Base-by-base conservation (phyloP, 1,284 basidiomycete genomes). In the Fereydounia khargensis region DNA sequence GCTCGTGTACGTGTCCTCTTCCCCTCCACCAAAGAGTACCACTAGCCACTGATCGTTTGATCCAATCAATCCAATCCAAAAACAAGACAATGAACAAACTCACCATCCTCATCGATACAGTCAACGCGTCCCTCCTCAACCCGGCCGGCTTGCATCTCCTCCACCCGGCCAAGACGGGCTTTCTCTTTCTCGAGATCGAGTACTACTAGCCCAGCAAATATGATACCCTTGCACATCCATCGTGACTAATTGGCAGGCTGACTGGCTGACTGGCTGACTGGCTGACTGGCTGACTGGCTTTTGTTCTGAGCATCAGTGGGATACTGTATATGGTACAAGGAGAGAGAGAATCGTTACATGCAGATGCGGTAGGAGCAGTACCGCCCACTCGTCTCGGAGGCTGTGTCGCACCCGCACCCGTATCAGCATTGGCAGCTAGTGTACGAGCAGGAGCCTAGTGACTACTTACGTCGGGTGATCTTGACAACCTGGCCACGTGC, bases 401-500 rank as follows among this genome's bases (percentile, higher is more conserved):
- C 88, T 72, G 35, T 16, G 25, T 11, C 13, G 18, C 27, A 30
- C 25, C 25, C 8, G 8, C 25, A 22, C 18, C 8, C 18, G 33
- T 8, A 20, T n/a, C 14, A 14, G n/a, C 17, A 27, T 16, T 20
- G 30, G 28, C 10, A 35, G 27, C 13, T 2, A 3, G 4, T 13
- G 24, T 13, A 24, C 20, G 11, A 37, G 9, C n/a, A 41, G 46
- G 24, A n/a, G 4, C 16, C 20, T 19, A 34, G 21, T 16, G 23
- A 10, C 20, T 13, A 63, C 63, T 33, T 47, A 66, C 64, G 67
- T 32, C 95, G 82, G 51, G 89, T 98, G 68, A 99, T 98, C 81
- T 96, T 96, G 76, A 98, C 95, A 28, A 99, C 95, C 77, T 96
- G 90, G 18, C 94, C 92, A 53, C 95, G 83, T 71, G 86, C 83